phyloP scores from a whole-genome alignment of 257 asterid species.

The Petunia axillaris region DNA sequence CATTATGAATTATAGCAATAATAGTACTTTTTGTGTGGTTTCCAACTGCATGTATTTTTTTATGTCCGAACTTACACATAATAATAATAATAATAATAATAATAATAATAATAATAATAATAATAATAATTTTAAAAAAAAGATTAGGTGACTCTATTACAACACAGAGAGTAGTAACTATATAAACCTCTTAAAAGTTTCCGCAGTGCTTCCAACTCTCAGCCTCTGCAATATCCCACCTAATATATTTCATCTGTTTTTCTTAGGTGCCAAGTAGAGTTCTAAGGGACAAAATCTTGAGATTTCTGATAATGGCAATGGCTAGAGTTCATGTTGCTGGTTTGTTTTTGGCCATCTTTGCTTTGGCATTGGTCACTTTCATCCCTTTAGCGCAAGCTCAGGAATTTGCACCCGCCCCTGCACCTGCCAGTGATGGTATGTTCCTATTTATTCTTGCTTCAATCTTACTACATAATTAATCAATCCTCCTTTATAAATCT shows the following conservation, averaged over 20 bases:
- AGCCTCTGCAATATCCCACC: background rate
- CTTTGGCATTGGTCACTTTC: slow-evolving; percentile 13
- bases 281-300: background rate
- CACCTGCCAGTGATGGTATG: slow-evolving; percentile 37
- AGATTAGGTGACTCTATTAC: too few relatives aligned
- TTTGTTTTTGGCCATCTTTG: background rate
- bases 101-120: too few relatives aligned
- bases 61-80: too few relatives aligned
- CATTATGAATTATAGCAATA: too few relatives aligned
- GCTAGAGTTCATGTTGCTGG: slow-evolving; percentile 12
- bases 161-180: background rate
- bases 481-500: too few relatives aligned
- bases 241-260: background rate
- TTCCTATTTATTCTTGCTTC: background rate
- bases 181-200: background rate
- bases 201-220: background rate
- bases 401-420: slow-evolving; percentile 33
- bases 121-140: too few relatives aligned
- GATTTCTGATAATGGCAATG: slow-evolving; percentile 15
- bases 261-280: background rate
- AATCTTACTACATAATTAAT: background rate
- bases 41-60: too few relatives aligned
- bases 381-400: slow-evolving; percentile 27
- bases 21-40: too few relatives aligned
- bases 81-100: too few relatives aligned